These are phyloP conservation scores for Chenopodium suecicum DNA, from an alignment of 148 eudicot species.

Conservation along the genomic window DNA sequence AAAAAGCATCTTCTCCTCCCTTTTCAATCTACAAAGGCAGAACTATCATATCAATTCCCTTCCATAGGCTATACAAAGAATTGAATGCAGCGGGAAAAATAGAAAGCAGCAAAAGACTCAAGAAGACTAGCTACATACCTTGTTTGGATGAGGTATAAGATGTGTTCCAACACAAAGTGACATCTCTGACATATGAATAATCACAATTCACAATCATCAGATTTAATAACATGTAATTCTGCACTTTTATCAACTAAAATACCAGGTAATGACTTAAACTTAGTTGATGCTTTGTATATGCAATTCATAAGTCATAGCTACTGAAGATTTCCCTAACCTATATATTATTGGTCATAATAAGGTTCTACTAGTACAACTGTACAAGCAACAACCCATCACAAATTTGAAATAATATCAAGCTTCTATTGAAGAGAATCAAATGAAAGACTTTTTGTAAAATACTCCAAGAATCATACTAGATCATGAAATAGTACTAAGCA, in stretches of 20 bases:
- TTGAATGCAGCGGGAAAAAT: no score
- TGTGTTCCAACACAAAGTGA: slow-evolving; percentile 71
- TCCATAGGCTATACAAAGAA: neutral
- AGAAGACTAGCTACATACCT: slow-evolving; percentile 39
- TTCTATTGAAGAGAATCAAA: neutral
- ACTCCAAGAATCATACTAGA: neutral
- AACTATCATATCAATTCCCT: neutral
- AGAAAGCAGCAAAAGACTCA: neutral
- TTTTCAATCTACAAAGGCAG: slow-evolving; percentile 62
- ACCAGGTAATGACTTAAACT: no score
- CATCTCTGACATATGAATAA: slow-evolving; percentile 44
- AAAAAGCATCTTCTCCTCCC: slow-evolving; percentile 98
- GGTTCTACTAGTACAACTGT: no score
- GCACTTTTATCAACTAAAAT: neutral
- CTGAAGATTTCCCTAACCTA: no score
- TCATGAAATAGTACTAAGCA: neutral
- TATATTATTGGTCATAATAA: no score
- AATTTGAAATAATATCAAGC: neutral
- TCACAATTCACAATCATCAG: slow-evolving; percentile 1
- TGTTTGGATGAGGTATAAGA: slow-evolving; percentile 85
- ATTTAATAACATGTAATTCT: neutral
- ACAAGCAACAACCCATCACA: neutral
- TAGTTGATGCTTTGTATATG: no score
- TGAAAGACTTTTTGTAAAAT: neutral
- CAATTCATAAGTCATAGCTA: no score